phyloP scores from a whole-genome alignment of 495 filamentous ascomycete species.

The Sporormia fimetaria region DNA sequence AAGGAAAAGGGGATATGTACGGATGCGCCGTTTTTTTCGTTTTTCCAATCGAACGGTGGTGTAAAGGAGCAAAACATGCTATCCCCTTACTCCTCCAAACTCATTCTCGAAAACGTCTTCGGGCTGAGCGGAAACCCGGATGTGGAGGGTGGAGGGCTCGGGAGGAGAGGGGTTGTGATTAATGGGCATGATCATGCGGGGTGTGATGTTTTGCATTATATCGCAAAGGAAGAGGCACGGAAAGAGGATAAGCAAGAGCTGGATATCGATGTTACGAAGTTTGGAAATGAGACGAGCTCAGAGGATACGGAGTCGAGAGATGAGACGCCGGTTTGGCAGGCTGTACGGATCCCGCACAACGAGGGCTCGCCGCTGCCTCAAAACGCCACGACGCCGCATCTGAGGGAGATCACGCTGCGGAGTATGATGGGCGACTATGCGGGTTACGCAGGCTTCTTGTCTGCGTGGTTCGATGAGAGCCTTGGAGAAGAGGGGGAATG shows the following conservation, averaged over 20 bases:
- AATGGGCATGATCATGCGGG: conserved; percentile 93
- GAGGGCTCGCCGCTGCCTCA: background rate
- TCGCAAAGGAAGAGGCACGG: conserved; percentile 29
- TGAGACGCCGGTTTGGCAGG: conserved; percentile 33
- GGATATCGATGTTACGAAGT: background rate
- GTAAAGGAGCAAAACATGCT: conserved; percentile 90
- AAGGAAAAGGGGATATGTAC: conserved; percentile 74
- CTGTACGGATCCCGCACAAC: conserved; percentile 10
- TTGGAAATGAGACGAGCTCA: background rate
- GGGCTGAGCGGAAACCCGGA: conserved; percentile 53
- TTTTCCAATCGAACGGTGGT: conserved; percentile 51
- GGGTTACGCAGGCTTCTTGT: conserved; percentile 79
- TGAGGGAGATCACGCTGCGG: conserved; percentile 88
- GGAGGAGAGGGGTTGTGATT: conserved; percentile 62
- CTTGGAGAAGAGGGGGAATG: conserved; percentile 45
- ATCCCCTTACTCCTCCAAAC: conserved; percentile 49
- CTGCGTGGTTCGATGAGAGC: conserved; percentile 71
- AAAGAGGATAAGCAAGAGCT: conserved; percentile 6
- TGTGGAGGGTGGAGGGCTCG: conserved; percentile 45
- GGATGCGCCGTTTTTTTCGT: conserved; percentile 70
- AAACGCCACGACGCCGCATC: conserved; percentile 35
- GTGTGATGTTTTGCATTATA: conserved; percentile 76
- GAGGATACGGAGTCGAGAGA: conserved; percentile 16
- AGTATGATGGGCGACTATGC: conserved; percentile 97
- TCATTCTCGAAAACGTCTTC: conserved; percentile 67